These are phyloP conservation scores for Erucastrum elatum DNA, from an alignment of 345 rosid genomes.

Conservation along the genomic window DNA sequence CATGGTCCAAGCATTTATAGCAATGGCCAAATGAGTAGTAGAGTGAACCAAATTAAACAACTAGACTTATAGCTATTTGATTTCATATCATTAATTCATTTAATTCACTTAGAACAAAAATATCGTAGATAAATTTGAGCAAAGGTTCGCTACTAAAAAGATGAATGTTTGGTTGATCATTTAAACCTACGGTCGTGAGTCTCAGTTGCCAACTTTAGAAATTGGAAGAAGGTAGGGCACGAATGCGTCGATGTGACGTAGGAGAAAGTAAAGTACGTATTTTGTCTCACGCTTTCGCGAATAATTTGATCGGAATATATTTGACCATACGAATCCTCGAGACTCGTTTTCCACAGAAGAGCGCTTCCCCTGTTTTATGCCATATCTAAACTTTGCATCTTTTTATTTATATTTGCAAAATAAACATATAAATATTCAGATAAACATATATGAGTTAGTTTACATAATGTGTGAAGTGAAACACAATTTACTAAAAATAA, in stretches of 20 bases:
- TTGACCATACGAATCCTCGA: constrained; percentile 38
- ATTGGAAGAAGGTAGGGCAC: constrained; percentile 18
- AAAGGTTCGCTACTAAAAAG: neutral
- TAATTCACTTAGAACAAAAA: neutral
- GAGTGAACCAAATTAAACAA: neutral
- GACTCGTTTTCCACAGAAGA: constrained; percentile 16
- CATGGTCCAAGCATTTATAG: neutral
- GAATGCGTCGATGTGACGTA: constrained; percentile 36
- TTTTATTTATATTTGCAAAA: neutral
- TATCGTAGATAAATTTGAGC: neutral
- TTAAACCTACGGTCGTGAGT: constrained; percentile 3
- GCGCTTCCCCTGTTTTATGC: neutral
- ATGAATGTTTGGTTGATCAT: neutral
- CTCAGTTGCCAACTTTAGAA: neutral
- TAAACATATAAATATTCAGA: neutral
- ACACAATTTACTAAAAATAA: neutral
- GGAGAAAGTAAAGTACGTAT: constrained; percentile 23
- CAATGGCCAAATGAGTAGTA: constrained; percentile 6
- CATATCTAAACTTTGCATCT: neutral
- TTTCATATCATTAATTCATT: neutral
- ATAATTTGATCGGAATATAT: constrained; percentile 35
- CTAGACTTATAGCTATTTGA: neutral
- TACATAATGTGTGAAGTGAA: neutral
- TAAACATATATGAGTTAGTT: neutral
- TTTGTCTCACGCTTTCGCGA: constrained; percentile 28